A percentile compares a stretch with the other conserved stretches of the same genome.
Conservation (phyloP, 2,329 filamentous ascomycete species). For the Penicillium sumatraense region DNA sequence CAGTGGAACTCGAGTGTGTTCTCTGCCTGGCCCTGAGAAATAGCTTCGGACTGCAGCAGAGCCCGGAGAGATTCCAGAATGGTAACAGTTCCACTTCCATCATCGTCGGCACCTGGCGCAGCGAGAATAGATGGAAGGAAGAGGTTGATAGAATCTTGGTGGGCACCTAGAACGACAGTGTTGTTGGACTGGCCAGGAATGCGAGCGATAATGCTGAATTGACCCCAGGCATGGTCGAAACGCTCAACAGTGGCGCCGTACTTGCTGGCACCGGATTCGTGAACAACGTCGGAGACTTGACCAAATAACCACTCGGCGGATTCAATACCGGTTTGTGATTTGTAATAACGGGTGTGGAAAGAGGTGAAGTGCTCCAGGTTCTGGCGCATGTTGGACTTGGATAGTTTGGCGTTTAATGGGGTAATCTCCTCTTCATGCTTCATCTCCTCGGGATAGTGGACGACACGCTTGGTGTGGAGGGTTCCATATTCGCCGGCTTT, state of each 20-base stretch:
- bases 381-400: constrained; percentile 74
- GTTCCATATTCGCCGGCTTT: constrained; percentile 65
- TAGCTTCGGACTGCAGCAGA: constrained; percentile 72
- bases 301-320: constrained; percentile 86
- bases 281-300: constrained; percentile 73
- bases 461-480: constrained; percentile 43
- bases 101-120: constrained; percentile 93
- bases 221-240: constrained; percentile 84
- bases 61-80: constrained; percentile 90
- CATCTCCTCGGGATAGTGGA: constrained; percentile 70
- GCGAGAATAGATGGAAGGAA: constrained; percentile 82
- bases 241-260: constrained; percentile 70
- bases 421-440: constrained; percentile 68
- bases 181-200: constrained; percentile 84
- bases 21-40: constrained; percentile 70
- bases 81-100: constrained; percentile 90
- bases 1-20: constrained; percentile 97
- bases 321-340: constrained; percentile 69
- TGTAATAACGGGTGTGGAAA: constrained; percentile 64
- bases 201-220: constrained; percentile 87
- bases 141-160: constrained; percentile 94
- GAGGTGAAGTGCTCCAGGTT: constrained; percentile 74
- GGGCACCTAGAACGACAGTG: constrained; percentile 86
- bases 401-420: constrained; percentile 69
- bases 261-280: constrained; percentile 70